Evolutionary conservation across 768 basidiomycete genomes (phyloP).

Genomic region (Amanita inopinata): DNA sequence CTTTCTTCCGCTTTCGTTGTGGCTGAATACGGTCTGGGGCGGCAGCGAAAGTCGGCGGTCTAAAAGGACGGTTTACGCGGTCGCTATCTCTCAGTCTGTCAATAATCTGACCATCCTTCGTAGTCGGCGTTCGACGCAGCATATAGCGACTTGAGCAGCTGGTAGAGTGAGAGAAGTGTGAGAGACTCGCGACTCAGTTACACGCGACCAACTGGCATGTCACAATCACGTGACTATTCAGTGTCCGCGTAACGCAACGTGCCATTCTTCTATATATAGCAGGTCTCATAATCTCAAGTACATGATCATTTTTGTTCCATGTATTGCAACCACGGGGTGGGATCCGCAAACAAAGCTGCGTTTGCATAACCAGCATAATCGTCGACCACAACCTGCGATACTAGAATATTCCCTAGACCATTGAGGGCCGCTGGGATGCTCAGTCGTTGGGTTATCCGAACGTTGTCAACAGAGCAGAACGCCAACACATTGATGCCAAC

Average conservation of each 20-base stretch:
- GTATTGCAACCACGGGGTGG: constrained; percentile 27
- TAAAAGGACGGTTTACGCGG: constrained; percentile 75
- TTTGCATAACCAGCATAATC: constrained; percentile 52
- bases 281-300: too few species aligned
- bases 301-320: constrained; percentile 9
- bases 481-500: constrained; percentile 43
- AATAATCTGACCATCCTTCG: constrained; percentile 55
- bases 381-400: constrained; percentile 47
- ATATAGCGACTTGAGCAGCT: constrained; percentile 28
- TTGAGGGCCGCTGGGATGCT: constrained; percentile 36
- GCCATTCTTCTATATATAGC: neutral
- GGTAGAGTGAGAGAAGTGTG: neutral
- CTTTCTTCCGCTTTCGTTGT: constrained; percentile 76
- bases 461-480: constrained; percentile 47
- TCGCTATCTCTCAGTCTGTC: constrained; percentile 64
- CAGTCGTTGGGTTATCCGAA: constrained; percentile 35
- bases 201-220: constrained; percentile 17
- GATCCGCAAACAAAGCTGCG: constrained; percentile 34
- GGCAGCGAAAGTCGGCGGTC: constrained; percentile 46
- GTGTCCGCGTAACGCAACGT: neutral
- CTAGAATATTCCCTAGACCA: constrained; percentile 38
- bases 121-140: constrained; percentile 64
- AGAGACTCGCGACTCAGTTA: neutral
- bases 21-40: constrained; percentile 48
- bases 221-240: constrained; percentile 7